A percentile compares a stretch with the other conserved stretches of the same genome.
Conservation (phyloP, 495 filamentous ascomycete species). For the Penicillium waksmanii region DNA sequence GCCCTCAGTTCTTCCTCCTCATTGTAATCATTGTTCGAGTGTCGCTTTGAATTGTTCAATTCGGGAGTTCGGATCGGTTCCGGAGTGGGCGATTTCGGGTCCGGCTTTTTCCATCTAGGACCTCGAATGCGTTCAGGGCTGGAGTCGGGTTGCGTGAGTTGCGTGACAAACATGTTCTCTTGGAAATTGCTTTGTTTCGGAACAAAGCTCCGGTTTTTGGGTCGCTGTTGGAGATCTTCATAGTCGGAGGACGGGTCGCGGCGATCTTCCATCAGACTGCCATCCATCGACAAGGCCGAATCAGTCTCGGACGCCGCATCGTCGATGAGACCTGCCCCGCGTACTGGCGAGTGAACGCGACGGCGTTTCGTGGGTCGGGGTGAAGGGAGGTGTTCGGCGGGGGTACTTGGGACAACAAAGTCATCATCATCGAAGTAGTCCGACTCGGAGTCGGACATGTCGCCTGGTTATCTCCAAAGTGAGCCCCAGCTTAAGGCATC, state of each 20-base stretch:
- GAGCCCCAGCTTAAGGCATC: not conserved
- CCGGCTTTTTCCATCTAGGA: constrained; percentile 56
- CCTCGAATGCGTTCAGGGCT: constrained; percentile 57
- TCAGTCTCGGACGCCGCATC: constrained; percentile 23
- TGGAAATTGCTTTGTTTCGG: constrained; percentile 46
- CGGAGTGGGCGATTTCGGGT: constrained; percentile 22
- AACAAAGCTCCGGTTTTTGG: constrained; percentile 50
- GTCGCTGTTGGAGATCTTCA: constrained; percentile 29
- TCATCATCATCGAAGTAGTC: constrained; percentile 37
- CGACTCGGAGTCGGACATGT: constrained; percentile 18
- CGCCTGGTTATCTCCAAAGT: not conserved
- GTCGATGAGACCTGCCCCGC: constrained; percentile 12
- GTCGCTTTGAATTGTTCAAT: not conserved
- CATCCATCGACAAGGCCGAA: constrained; percentile 33
- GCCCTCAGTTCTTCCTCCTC: constrained; percentile 42
- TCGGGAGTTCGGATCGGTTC: not conserved
- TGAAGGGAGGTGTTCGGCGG: constrained; percentile 12
- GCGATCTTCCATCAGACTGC: constrained; percentile 21
- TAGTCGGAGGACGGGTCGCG: constrained; percentile 22
- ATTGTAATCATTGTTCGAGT: constrained; percentile 21
- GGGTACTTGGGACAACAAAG: constrained; percentile 34
- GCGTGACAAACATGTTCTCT: constrained; percentile 58
- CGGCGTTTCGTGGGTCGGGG: constrained; percentile 42
- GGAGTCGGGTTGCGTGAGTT: constrained; percentile 53
- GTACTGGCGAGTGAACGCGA: constrained; percentile 30